Evolutionary conservation across 2,329 filamentous ascomycete species (phyloP).

Genomic region (Ascochyta viciae-villosae): DNA sequence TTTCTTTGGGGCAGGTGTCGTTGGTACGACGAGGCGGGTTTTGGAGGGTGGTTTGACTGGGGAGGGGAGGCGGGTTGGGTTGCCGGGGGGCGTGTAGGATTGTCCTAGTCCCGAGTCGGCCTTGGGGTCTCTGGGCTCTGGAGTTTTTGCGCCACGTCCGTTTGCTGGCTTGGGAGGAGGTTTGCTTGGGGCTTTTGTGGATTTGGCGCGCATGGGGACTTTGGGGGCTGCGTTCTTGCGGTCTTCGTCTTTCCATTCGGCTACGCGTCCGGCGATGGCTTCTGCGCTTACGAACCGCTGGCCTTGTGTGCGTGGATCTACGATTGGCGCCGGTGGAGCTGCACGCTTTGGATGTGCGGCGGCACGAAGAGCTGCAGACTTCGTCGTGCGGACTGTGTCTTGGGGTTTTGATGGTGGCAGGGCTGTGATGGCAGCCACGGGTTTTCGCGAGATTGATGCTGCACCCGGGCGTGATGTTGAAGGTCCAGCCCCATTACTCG

Average conservation of each 20-base stretch:
- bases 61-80: slow-evolving; percentile 15
- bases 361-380: neutral
- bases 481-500: neutral
- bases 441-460: neutral
- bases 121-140: neutral
- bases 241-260: slow-evolving; percentile 23
- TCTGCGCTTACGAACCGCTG: slow-evolving; percentile 21
- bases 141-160: neutral
- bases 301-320: neutral
- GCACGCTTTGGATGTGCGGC: neutral
- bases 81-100: slow-evolving; percentile 16
- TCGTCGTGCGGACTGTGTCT: neutral
- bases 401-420: neutral
- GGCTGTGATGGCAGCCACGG: neutral
- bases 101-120: neutral
- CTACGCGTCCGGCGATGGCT: slow-evolving; percentile 23
- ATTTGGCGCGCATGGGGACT: neutral
- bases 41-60: slow-evolving; percentile 6
- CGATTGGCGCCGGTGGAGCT: neutral
- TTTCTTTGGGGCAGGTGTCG: neutral
- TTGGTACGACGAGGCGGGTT: slow-evolving; percentile 1
- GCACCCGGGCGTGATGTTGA: slow-evolving; percentile 1
- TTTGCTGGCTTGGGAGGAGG: neutral
- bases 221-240: neutral
- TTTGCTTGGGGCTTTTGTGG: slow-evolving; percentile 6